Base-by-base conservation (phyloP, 305 asterid genomes). In the Fraxinus paxiana region DNA sequence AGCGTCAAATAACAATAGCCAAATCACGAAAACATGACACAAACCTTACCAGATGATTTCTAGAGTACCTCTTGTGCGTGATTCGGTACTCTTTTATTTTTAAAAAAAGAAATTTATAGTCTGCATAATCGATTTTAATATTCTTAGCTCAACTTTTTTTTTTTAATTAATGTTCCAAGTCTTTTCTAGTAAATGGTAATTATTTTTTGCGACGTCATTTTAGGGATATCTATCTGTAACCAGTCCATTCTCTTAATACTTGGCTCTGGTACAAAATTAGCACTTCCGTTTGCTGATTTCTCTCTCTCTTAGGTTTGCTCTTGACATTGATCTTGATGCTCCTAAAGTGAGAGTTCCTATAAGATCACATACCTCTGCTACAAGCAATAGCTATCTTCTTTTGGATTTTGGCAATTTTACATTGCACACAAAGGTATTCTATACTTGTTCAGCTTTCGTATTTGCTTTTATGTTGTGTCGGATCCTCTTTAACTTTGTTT, bases 261-360 rank as follows among this genome's bases (percentile, higher is more conserved):
- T 65, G 18, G 37, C 73, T 12, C 73, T 65, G 38, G 10, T 30
- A 69, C 74, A 69, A 30, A 69, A 26, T 69, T 69, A 26, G 38
- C 35, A 24, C 33, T 24, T 69, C 5, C 41, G 6, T 69, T 69
- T 69, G 10, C 41, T 30, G 4, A 69, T 67, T 9, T 69, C 1
- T 69, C 8, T 69, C 17, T 65, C 74, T 69, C 12, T 30, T 92
- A 96, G 98, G 87, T 96, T 96, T 87, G 94, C 99, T 85, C 98
- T 96, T 83, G 98, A 96, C 89, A 96, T 96, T 87, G 99, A 96
- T 84, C 97, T 96, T 76, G 99, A 94, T 82, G 99, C 99, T 87
- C 99, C 99, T 78, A 96, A 94, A 91, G 98, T 96, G 80, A 92
- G 95, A 83, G 90, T 96, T 85, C 99, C 98, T 83, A 88, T 96